Evolutionary conservation across 768 basidiomycete genomes (phyloP).

Genomic region (Suillus variegatus): DNA sequence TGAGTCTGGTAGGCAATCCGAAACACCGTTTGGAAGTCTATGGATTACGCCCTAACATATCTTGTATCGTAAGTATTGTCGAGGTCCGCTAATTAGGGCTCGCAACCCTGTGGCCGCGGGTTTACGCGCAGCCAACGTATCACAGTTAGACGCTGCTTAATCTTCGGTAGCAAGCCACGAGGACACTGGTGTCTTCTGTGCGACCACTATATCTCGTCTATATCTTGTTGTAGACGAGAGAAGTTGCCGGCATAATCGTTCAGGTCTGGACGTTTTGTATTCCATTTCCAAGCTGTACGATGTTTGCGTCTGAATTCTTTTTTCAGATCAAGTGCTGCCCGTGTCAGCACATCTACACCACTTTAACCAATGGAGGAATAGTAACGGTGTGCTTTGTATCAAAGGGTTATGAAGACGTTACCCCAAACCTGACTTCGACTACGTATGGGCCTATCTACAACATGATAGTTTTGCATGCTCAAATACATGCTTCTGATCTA

Average conservation of each 20-base stretch:
- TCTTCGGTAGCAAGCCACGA: constrained; percentile 9
- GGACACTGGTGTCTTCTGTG: constrained; percentile 12
- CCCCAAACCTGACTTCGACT: background rate
- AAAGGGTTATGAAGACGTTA: background rate
- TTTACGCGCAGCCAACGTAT: constrained; percentile 20
- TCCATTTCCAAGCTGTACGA: constrained; percentile 2
- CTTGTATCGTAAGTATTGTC: constrained; percentile 5
- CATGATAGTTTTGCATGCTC: background rate
- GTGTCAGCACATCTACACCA: background rate
- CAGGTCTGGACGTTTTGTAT: constrained; percentile 8
- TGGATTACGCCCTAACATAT: constrained; percentile 1
- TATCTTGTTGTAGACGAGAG: constrained; percentile 14
- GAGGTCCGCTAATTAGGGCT: constrained; percentile 8
- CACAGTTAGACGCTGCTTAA: constrained; percentile 3
- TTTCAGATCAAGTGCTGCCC: background rate
- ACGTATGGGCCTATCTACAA: background rate
- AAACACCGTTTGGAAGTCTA: constrained; percentile 8
- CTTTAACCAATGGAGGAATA: too few relatives aligned
- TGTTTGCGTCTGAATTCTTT: background rate
- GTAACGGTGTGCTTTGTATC: background rate
- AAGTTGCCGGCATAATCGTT: constrained; percentile 12
- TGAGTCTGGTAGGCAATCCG: constrained; percentile 2
- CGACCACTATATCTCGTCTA: constrained; percentile 9
- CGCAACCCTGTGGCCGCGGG: constrained; percentile 24
- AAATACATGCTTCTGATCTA: background rate